These are phyloP conservation scores for Incumbomyces lentus DNA, from an alignment of 2,329 filamentous ascomycete species.

Conservation along the genomic window DNA sequence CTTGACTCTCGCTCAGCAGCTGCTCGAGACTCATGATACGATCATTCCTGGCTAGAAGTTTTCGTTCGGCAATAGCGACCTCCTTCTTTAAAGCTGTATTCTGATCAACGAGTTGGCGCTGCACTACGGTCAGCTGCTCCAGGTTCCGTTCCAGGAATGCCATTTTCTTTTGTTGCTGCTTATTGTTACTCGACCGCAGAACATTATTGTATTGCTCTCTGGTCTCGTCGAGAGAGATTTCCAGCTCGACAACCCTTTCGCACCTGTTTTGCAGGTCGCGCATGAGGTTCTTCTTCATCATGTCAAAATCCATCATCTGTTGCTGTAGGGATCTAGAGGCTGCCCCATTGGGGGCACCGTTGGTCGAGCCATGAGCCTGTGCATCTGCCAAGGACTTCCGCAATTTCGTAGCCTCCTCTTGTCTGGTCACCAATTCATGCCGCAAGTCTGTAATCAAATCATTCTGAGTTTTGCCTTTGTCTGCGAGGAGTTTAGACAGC, in stretches of 20 bases:
- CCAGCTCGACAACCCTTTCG: conserved; percentile 93
- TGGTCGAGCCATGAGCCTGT: conserved; percentile 38
- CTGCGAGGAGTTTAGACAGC: conserved; percentile 65
- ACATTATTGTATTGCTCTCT: conserved; percentile 99
- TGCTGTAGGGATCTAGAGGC: conserved; percentile 91
- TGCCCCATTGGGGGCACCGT: conserved; percentile 50
- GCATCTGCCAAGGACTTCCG: conserved; percentile 71
- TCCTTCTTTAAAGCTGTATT: conserved; percentile 97
- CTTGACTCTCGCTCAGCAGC: conserved; percentile 89
- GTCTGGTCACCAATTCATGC: conserved; percentile 63
- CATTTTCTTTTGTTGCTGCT: conserved; percentile 99
- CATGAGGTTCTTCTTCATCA: conserved; percentile 99
- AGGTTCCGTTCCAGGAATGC: conserved; percentile 97
- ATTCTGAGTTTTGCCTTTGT: conserved; percentile 62
- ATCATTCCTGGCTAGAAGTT: conserved; percentile 92
- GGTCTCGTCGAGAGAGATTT: conserved; percentile 94
- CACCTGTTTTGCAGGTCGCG: conserved; percentile 96
- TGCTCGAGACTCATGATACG: conserved; percentile 89
- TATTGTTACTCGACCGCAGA: conserved; percentile 89
- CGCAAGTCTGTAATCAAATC: conserved; percentile 68
- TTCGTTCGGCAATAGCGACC: conserved; percentile 94
- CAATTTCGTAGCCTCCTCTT: conserved; percentile 71
- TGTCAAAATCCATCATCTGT: conserved; percentile 96
- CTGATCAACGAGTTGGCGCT: conserved; percentile 94
- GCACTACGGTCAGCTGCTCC: conserved; percentile 93